These are phyloP conservation scores for Candida odintsovae DNA, from an alignment of 805 yeast genomes.

Conservation along the genomic window DNA sequence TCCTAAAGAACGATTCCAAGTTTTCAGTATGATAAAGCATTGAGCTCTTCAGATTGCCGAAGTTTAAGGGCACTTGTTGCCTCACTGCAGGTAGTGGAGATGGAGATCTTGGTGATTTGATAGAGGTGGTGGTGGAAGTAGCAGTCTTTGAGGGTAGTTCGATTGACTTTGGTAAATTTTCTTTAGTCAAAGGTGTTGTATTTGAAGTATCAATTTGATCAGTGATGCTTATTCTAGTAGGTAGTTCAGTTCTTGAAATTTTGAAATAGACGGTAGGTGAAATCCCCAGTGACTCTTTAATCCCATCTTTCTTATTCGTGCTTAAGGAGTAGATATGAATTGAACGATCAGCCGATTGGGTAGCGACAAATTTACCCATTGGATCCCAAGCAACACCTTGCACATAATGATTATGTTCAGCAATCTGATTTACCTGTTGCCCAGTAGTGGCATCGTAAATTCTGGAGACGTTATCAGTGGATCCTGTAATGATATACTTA, in stretches of 20 bases:
- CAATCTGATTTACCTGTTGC: constrained; percentile 48
- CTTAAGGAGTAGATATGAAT: constrained; percentile 60
- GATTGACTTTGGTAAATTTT: neutral
- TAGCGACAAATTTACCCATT: constrained; percentile 61
- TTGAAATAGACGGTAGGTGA: constrained; percentile 40
- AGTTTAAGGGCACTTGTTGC: constrained; percentile 13
- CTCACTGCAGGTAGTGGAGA: constrained; percentile 43
- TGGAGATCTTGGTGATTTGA: constrained; percentile 18
- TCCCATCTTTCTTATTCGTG: constrained; percentile 1
- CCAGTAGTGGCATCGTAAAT: constrained; percentile 59
- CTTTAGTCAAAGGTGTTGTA: neutral
- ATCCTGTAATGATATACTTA: constrained; percentile 71
- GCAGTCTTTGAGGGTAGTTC: neutral
- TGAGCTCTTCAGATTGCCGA: constrained; percentile 27
- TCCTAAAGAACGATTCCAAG: constrained; percentile 82
- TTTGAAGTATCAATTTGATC: constrained; percentile 1
- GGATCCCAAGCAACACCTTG: constrained; percentile 99
- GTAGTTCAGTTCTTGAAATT: constrained; percentile 53
- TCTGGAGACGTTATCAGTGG: constrained; percentile 83
- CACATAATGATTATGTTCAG: constrained; percentile 81
- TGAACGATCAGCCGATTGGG: constrained; percentile 87
- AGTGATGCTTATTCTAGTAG: constrained; percentile 24
- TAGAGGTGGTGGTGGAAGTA: constrained; percentile 29
- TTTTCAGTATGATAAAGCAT: constrained; percentile 79
- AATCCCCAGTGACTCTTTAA: constrained; percentile 23